Base-by-base conservation (phyloP, 345 rosid genomes). In the Populus ilicifolia region DNA sequence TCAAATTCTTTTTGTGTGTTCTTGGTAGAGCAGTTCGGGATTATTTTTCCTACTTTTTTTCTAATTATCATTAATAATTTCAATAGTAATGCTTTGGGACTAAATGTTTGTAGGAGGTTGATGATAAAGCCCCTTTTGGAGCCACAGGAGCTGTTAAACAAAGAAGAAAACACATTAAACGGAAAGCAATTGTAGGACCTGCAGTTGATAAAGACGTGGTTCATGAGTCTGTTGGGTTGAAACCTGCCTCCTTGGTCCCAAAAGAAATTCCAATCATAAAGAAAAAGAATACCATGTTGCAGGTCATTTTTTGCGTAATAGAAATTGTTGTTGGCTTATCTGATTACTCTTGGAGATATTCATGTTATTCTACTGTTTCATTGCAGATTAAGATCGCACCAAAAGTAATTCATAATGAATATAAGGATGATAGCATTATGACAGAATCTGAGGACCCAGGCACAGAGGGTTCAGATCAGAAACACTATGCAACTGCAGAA, bases 151-250 rank as follows among this genome's bases (percentile, higher is more conserved):
- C 54, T 71, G 74, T 77, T 76, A 90, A 80, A 73, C 56, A 89
- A 72, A 72, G 92, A 72, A 72, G 88, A 80, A 96, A 96, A 83
- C 92, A 92, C 74, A 84, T 85, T 67, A 89, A 89, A 77, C 83
- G 62, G 77, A 93, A 91, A 80, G 76, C 85, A 79, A 87, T 92
- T 69, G 86, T 92, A 43, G 99, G 97, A 77, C 94, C 94, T 86
- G 99, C 92, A 71, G 73, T 84, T 73, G 88, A 91, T 77, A 93
- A 92, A 86, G 90, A 81, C 67, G 94, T 92, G 69, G 79, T 83
- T 69, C 94, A 86, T 83, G 97, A 93, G 86, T 86, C 92, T 44
- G 95, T 91, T 82, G 98, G 98, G 73, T 81, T 93, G 87, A 93
- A 92, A 85, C 90, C 88, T 70, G 90, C 93, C 21, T 73, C 93